A percentile compares a stretch with the other conserved stretches of the same genome.
Conservation (phyloP, 2,329 filamentous ascomycete genomes). For the Waltergamsia citrina region DNA sequence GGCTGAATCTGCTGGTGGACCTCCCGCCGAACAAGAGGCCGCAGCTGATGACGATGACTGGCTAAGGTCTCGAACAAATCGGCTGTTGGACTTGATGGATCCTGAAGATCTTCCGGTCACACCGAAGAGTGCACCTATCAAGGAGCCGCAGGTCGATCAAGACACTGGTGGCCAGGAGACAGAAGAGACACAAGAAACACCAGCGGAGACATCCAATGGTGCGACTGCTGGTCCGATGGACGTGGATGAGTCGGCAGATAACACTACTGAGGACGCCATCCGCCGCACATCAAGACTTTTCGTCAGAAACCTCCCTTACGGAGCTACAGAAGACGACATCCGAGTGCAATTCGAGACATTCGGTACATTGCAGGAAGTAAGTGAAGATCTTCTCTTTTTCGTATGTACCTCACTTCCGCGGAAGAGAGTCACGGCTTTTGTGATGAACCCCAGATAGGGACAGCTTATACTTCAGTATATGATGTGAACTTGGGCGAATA, state of each 20-base stretch:
- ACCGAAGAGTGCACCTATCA: neutral
- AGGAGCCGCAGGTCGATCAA: slow-evolving; percentile 7
- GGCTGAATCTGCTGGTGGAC: slow-evolving; percentile 1
- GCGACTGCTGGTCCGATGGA: neutral
- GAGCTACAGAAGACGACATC: slow-evolving; percentile 67
- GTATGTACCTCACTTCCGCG: neutral
- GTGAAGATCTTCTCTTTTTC: slow-evolving; percentile 20
- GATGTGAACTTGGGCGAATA: slow-evolving; percentile 88
- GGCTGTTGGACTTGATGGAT: slow-evolving; percentile 75
- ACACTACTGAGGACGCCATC: slow-evolving; percentile 45
- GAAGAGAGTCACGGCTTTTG: slow-evolving; percentile 24
- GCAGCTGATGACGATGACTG: slow-evolving; percentile 66
- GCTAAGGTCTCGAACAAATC: slow-evolving; percentile 81
- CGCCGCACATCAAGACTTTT: slow-evolving; percentile 71
- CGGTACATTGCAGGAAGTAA: slow-evolving; percentile 81
- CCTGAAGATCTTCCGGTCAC: slow-evolving; percentile 44
- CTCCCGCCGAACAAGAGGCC: slow-evolving; percentile 9
- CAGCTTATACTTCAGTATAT: slow-evolving; percentile 92
- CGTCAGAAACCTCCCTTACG: slow-evolving; percentile 80
- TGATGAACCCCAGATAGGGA: slow-evolving; percentile 99
- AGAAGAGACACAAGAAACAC: slow-evolving; percentile 7
- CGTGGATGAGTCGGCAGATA: slow-evolving; percentile 9
- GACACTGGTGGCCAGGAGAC: slow-evolving; percentile 4
- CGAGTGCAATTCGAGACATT: slow-evolving; percentile 61
- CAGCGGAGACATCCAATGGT: neutral